Percentiles rank a stretch among this genome's conserved stretches.
Conservation (phyloP, 805 yeast species). For the Teunomyces funiuensis region DNA sequence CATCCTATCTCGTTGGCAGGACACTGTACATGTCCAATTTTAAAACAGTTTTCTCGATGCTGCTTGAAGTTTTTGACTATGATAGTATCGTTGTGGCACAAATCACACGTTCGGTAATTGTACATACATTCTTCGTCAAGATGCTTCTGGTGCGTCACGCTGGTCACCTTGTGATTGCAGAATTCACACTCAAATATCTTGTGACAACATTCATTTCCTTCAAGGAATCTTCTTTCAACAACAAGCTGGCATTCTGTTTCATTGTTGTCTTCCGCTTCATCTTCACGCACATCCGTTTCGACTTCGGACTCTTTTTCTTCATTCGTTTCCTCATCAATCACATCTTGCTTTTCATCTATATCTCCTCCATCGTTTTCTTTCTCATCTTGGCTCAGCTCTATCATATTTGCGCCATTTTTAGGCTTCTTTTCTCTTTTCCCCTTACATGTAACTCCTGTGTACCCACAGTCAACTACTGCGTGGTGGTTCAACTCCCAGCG, state of each 20-base stretch:
- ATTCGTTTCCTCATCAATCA: constrained; percentile 12
- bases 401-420: neutral
- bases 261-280: neutral
- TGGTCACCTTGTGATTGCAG: constrained; percentile 32
- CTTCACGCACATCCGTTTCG: constrained; percentile 8
- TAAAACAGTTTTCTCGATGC: constrained; percentile 45
- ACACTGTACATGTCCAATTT: constrained; percentile 41
- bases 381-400: too few species aligned
- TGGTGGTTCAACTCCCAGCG: constrained; percentile 61
- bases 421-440: constrained; percentile 17
- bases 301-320: constrained; percentile 9
- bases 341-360: constrained; percentile 7
- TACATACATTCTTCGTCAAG: constrained; percentile 37
- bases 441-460: constrained; percentile 35
- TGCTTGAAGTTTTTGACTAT: constrained; percentile 36
- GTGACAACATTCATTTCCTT: constrained; percentile 40
- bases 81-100: constrained; percentile 42
- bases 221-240: constrained; percentile 23
- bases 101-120: constrained; percentile 42
- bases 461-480: constrained; percentile 34
- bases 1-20: constrained; percentile 52
- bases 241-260: constrained; percentile 12
- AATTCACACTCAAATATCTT: constrained; percentile 31
- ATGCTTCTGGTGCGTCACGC: constrained; percentile 33
- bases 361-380: constrained; percentile 7